Percentiles rank a stretch among this genome's conserved stretches.
Conservation (phyloP, 352 stramenopile genomes). For the Phytophthora foliorum region DNA sequence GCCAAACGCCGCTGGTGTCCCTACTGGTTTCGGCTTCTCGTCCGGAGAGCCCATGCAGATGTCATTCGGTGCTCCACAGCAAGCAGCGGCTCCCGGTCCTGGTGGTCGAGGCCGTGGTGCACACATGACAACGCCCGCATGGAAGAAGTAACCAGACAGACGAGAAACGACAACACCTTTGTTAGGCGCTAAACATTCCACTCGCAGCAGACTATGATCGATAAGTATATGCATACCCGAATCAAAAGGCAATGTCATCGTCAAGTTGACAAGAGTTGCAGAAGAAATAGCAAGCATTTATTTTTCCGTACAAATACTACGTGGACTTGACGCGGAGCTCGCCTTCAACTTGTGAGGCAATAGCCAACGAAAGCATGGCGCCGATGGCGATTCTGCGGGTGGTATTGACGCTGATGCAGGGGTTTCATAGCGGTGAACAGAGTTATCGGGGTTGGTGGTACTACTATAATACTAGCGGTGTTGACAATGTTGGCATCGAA, state of each 20-base stretch:
- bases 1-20: constrained; percentile 34
- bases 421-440: too few relatives aligned
- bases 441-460: too few relatives aligned
- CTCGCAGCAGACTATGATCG: neutral
- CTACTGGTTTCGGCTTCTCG: constrained; percentile 28
- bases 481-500: too few relatives aligned
- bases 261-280: neutral
- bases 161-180: neutral
- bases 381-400: too few relatives aligned
- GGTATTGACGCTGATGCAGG: too few relatives aligned
- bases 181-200: neutral
- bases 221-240: too few relatives aligned
- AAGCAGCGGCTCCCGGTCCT: constrained; percentile 25
- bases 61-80: constrained; percentile 25
- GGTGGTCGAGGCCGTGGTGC: constrained; percentile 66
- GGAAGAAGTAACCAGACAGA: constrained; percentile 58
- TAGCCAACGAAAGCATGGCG: too few relatives aligned
- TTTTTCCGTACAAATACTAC: too few relatives aligned
- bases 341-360: too few relatives aligned
- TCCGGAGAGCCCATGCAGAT: constrained; percentile 30
- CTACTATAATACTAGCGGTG: too few relatives aligned
- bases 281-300: neutral
- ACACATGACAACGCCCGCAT: constrained; percentile 77
- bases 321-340: too few relatives aligned
- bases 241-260: too few relatives aligned